phyloP scores from a whole-genome alignment of 345 rosid species.

The Eucalyptus fibrosa region DNA sequence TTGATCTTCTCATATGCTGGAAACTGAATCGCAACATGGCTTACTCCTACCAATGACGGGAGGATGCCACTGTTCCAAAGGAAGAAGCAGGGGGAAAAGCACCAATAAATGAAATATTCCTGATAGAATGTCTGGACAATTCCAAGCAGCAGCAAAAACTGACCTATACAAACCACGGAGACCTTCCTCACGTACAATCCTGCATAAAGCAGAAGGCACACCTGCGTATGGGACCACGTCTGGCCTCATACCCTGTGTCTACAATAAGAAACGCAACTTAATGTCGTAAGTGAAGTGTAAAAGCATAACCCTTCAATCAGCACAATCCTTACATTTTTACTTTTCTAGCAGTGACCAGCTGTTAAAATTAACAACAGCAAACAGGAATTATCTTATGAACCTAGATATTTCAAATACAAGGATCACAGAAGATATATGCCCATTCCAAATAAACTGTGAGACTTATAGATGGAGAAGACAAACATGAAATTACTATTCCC shows the following conservation, averaged over 20 bases:
- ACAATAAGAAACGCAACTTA: not conserved
- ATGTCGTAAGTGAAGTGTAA: not conserved
- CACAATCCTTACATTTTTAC: not conserved
- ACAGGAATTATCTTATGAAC: not conserved
- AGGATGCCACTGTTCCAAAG: conserved; percentile 69
- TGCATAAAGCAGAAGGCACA: conserved; percentile 58
- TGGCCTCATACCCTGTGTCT: conserved; percentile 37
- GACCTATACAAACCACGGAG: conserved; percentile 86
- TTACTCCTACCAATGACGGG: conserved; percentile 87
- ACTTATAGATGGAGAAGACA: not conserved
- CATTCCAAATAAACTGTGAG: not conserved
- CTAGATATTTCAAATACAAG: not conserved
- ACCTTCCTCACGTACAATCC: conserved; percentile 84
- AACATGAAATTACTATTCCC: not conserved
- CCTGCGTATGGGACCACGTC: conserved; percentile 73
- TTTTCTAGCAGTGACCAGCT: not conserved
- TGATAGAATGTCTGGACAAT: not conserved
- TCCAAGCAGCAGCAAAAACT: not conserved
- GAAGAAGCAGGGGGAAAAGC: not conserved
- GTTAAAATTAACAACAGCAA: not conserved
- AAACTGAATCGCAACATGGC: conserved; percentile 96
- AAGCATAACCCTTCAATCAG: not conserved
- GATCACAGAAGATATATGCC: not conserved
- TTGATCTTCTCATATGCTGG: conserved; percentile 92
- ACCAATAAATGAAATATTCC: not conserved